Conservation (phyloP, 169 alveolate species). For the Eimeria praecox region DNA sequence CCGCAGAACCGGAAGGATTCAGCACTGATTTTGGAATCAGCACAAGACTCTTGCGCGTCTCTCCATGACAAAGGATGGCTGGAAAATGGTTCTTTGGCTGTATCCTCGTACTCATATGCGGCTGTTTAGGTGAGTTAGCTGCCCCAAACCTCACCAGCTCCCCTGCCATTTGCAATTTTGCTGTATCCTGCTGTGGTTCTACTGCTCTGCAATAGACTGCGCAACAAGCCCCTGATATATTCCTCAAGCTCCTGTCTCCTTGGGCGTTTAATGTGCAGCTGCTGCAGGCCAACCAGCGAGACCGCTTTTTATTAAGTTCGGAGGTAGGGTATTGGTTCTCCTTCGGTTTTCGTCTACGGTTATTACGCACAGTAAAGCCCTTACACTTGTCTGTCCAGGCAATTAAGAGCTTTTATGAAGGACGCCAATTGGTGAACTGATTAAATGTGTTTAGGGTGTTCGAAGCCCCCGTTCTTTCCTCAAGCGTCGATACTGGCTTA, state of each 20-base stretch:
- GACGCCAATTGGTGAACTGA: background rate
- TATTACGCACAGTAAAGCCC: background rate
- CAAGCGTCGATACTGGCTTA: background rate
- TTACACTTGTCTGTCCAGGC: background rate
- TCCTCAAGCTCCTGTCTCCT: background rate
- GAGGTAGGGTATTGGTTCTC: background rate
- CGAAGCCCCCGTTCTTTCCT: background rate
- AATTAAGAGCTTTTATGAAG: background rate
- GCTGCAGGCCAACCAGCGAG: background rate
- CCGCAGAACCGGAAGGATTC: background rate
- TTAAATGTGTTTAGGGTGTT: conserved; percentile 25
- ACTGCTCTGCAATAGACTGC: background rate
- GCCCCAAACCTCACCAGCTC: background rate
- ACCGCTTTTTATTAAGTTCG: conserved; percentile 1
- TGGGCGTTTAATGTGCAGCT: background rate
- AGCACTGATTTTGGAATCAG: background rate
- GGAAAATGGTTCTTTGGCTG: background rate
- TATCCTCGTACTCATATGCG: background rate
- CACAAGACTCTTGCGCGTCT: background rate
- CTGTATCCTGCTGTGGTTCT: background rate
- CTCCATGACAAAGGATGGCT: conserved; percentile 14
- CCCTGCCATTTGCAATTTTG: background rate
- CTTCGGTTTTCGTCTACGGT: background rate
- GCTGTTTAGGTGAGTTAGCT: background rate
- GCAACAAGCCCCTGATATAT: background rate